Base-by-base conservation (phyloP, 148 eudicot genomes). In the Vaccinium darrowii region DNA sequence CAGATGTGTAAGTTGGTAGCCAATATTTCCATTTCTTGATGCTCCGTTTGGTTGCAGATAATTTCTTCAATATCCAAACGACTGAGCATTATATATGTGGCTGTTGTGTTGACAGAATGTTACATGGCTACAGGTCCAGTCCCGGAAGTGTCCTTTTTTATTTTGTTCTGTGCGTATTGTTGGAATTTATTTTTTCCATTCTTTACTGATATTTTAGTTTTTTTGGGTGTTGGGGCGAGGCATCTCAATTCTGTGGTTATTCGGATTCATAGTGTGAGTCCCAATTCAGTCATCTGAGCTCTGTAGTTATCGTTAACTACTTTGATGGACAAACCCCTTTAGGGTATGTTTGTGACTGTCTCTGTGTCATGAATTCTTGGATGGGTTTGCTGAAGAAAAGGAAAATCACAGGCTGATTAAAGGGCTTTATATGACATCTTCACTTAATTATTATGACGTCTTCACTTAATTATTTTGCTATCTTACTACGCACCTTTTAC, bases 1-100 rank as follows among this genome's bases (percentile, higher is more conserved):
- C 99, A 65, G 99, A 97, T 73, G 56, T 95, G 99, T 97, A 90
- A 82, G 92, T 84, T 9, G n/a, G 27, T 84, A 7, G 12, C 39
- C 47, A 14, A 79, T 43, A 14, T 76, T 56, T 21, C 18, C n/a
- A 0, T 18, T 13, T 78, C 14, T 51, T 14, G 11, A 33, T 0
- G 53, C 8, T 53, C 8, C 0, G 3, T 65, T 53, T 60, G 30
- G 27, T n/a, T 18, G 5, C 30, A 10, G 4, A 76, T 16, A 51
- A 13, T 78, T 81, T 81, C 51, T 57, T 57, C 19, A 9, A 60
- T 51, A 1, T 49, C 23, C 84, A 25, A 47, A 21, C 5, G 18
- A 47, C 75, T 25, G 58, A 36, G 36, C 58, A 47, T 43, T 63
- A 27, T 50, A 23, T 63, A 27, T 50, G 15, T 33, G 51, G 18